Conservation (phyloP, 495 filamentous ascomycete genomes). For the Neurospora sp. region DNA sequence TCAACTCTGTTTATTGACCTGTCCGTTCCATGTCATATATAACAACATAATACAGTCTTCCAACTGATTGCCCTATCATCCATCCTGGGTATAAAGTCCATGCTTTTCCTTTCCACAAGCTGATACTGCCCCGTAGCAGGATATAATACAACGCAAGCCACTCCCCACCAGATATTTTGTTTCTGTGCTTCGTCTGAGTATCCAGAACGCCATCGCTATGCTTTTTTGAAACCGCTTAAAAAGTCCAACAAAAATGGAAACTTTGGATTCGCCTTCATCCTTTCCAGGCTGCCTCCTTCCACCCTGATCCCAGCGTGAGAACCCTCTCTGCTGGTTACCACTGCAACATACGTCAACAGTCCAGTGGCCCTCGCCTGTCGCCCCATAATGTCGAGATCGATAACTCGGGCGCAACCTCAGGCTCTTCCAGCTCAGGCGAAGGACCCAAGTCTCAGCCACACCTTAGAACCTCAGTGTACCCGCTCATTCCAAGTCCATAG, state of each 20-base stretch:
- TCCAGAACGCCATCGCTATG: slow-evolving; percentile 25
- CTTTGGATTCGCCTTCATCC: neutral
- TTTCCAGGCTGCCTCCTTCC: neutral
- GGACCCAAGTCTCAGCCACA: slow-evolving; percentile 2
- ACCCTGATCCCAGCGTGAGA: neutral
- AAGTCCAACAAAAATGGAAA: neutral
- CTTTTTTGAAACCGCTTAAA: neutral
- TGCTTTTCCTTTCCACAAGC: neutral
- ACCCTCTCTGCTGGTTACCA: neutral
- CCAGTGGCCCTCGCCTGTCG: neutral
- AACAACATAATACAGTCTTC: neutral
- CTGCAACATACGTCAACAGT: neutral
- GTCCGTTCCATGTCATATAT: neutral
- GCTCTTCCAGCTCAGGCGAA: neutral
- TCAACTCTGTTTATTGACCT: neutral
- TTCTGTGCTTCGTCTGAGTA: neutral
- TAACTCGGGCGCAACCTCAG: neutral
- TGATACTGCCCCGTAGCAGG: neutral
- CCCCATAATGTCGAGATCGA: neutral
- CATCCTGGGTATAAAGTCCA: neutral
- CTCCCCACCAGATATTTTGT: neutral
- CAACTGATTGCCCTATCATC: neutral
- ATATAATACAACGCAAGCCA: neutral
- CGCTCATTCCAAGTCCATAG: slow-evolving; percentile 23
- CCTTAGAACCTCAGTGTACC: neutral